phyloP scores from a whole-genome alignment of 176 grass and related monocot species.

The Stipa capillata region DNA sequence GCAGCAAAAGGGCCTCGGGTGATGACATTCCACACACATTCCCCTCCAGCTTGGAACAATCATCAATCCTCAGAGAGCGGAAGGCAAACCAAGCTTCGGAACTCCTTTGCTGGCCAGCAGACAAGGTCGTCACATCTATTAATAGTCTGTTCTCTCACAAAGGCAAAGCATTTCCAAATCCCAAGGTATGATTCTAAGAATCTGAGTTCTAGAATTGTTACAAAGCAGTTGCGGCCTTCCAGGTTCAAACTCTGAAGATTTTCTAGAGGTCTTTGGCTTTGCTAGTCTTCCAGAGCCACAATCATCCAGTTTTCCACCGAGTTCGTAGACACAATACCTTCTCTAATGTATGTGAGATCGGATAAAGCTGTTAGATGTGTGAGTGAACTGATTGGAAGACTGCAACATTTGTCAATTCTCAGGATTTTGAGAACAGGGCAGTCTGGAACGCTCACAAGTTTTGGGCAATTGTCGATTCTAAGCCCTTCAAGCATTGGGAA shows the following conservation, averaged over 20 bases:
- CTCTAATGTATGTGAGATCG: not conserved
- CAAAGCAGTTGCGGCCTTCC: not conserved
- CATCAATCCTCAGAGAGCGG: accelerated
- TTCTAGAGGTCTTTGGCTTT: not conserved
- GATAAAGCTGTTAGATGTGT: not conserved
- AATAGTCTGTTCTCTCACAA: not conserved
- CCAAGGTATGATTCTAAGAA: not conserved
- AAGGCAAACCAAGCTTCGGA: not conserved
- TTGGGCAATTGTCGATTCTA: not conserved
- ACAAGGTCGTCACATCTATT: not conserved
- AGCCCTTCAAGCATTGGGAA: not conserved
- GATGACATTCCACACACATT: not conserved
- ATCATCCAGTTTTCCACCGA: not conserved
- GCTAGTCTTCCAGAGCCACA: not conserved
- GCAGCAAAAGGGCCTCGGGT: not conserved
- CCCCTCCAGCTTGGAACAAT: not conserved
- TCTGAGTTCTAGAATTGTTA: not conserved
- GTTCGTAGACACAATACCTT: not conserved
- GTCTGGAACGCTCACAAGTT: not conserved
- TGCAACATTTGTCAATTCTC: accelerated
- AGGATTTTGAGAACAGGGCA: not conserved
- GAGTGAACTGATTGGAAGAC: not conserved
- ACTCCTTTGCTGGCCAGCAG: not conserved
- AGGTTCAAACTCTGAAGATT: not conserved
- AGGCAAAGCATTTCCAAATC: not conserved